Conservation (phyloP, 805 yeast genomes). For the Starmerella vitae region DNA sequence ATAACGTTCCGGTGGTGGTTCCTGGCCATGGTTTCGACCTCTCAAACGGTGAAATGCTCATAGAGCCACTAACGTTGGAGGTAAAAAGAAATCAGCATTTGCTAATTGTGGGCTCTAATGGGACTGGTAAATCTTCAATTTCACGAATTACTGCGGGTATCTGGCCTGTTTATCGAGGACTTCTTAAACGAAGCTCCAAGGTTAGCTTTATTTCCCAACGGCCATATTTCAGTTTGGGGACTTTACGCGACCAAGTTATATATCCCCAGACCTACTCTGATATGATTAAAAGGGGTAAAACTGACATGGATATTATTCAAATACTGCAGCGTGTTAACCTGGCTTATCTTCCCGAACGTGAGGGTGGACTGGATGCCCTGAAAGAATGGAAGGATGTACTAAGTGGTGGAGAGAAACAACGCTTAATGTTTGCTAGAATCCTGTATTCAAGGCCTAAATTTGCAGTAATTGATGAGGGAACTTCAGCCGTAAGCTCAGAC, state of each 20-base stretch:
- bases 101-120: constrained; percentile 73
- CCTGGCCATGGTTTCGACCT: constrained; percentile 36
- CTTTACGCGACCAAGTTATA: constrained; percentile 79
- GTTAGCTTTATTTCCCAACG: constrained; percentile 73
- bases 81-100: constrained; percentile 52
- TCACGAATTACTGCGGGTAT: constrained; percentile 72
- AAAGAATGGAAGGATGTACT: constrained; percentile 82
- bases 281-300: constrained; percentile 46
- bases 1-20: constrained; percentile 66
- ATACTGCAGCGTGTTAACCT: constrained; percentile 64
- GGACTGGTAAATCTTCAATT: constrained; percentile 80
- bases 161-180: constrained; percentile 82
- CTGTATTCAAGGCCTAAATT: constrained; percentile 67
- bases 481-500: constrained; percentile 81
- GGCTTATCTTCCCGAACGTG: constrained; percentile 64
- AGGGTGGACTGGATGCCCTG: constrained; percentile 34
- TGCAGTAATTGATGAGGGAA: constrained; percentile 82
- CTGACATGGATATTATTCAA: constrained; percentile 54
- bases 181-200: constrained; percentile 57
- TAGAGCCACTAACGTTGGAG: constrained; percentile 50
- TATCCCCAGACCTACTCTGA: constrained; percentile 72
- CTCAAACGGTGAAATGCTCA: constrained; percentile 40
- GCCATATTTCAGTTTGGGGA: constrained; percentile 67
- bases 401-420: constrained; percentile 93
- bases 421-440: constrained; percentile 76